Evolutionary conservation across 108 stramenopile species (phyloP), one percentile per base, ranked within the genome.

Genomic region (Cyclotella kingstonii): DNA sequence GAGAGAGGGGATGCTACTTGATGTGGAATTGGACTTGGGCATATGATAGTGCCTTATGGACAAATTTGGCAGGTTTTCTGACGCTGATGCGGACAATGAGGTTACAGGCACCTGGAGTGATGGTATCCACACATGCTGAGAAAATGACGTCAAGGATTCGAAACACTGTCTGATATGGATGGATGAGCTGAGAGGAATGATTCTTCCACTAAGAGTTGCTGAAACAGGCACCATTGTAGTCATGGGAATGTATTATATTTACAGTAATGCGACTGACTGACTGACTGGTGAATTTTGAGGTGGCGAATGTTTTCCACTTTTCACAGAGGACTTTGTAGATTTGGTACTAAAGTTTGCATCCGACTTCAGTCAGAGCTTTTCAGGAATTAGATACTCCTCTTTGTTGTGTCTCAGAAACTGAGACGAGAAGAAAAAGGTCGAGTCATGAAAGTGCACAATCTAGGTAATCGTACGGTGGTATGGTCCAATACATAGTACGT

Each of bases 201-300:
- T 31, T 14, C 53, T 26, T 3, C 7, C 26, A 12, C 14, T 41
- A 26, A 48, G 45, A 1, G 36, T 30, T 39, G 48, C 22, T 50
- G 55, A 40, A 28, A 68, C 15, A 38, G 68, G 23, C 29, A 58
- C 23, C 68, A 69, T 69, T 40, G 27, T 68, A 25, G 1, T 41
- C 27, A 18, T 35, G 36, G 29, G 33, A 47, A 49, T 18, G 17
- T 5, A 5, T 7, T n/a, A 36, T 45, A 17, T 15, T 17, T 45
- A 15, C 26, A 15, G 21, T 5, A 23, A 5, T 14, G 7, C 52
- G 17, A 33, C 8, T 53, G n/a, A 11, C 15, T 6, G 48, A 6
- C 48, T n/a, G 15, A 49, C 14, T 36, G 11, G n/a, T n/a, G n/a
- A n/a, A n/a, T n/a, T n/a, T n/a, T n/a, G n/a, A n/a, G n/a, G n/a